Conservation (phyloP, 139 green algal genomes). For the Tetraselmis striata region DNA sequence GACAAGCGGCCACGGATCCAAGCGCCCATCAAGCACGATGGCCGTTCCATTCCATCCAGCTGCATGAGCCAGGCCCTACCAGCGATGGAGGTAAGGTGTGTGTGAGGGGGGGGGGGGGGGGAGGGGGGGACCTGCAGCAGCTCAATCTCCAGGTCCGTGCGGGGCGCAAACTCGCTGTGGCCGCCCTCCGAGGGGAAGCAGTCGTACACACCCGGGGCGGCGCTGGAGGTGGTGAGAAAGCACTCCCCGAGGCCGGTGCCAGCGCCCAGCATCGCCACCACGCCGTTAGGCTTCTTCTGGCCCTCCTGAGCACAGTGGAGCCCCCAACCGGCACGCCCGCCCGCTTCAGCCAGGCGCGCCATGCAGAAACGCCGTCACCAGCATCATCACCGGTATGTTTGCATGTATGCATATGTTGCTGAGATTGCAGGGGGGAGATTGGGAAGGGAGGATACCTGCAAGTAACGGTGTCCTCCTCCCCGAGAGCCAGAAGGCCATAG, state of each 20-base stretch:
- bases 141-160: slow-evolving; percentile 12
- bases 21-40: too few relatives aligned
- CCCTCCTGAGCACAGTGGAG: not conserved
- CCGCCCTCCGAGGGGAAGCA: slow-evolving; percentile 4
- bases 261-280: slow-evolving; percentile 2
- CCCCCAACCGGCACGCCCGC: too few relatives aligned
- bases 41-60: too few relatives aligned
- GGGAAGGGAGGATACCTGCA: not conserved
- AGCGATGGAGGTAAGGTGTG: too few relatives aligned
- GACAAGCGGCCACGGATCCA: too few relatives aligned
- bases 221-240: not conserved
- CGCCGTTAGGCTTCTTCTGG: not conserved
- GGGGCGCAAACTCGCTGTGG: slow-evolving; percentile 11
- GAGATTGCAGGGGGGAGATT: too few relatives aligned
- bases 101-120: too few relatives aligned
- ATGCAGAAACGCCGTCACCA: too few relatives aligned
- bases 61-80: too few relatives aligned
- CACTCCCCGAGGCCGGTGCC: slow-evolving; percentile 1
- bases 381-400: too few relatives aligned
- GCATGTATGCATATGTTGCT: too few relatives aligned
- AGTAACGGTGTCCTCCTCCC: not conserved
- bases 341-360: too few relatives aligned
- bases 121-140: slow-evolving; percentile 4
- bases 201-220: slow-evolving; percentile 1
- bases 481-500: slow-evolving; percentile 7